A percentile compares a stretch with the other conserved stretches of the same genome.
Conservation (phyloP, 148 eudicot species). For the Dysphania ambrosioides region DNA sequence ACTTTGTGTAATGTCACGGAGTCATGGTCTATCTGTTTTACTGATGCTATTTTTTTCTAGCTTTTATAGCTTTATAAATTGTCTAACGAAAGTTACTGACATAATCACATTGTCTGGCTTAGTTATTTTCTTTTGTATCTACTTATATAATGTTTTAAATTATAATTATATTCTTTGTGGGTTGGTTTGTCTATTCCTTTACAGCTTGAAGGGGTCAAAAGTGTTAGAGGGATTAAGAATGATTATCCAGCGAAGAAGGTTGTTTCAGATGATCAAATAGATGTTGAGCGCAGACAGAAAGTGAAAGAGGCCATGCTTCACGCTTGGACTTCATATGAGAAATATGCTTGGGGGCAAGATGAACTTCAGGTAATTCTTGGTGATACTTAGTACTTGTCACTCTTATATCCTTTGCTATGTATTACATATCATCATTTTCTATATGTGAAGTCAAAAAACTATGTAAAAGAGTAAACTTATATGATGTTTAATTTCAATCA, state of each 20-base stretch:
- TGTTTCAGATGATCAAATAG: conserved; percentile 54
- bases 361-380: conserved; percentile 77
- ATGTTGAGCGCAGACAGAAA: conserved; percentile 64
- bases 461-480: neutral
- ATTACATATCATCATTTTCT: neutral
- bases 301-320: conserved; percentile 98
- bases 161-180: neutral
- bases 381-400: neutral
- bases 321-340: conserved; percentile 98
- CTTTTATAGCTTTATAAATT: neutral
- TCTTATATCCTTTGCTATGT: neutral
- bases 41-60: neutral
- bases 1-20: neutral
- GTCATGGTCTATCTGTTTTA: neutral
- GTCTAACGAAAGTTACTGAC: neutral
- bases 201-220: conserved; percentile 66
- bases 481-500: neutral
- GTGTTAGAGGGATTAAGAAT: conserved; percentile 29
- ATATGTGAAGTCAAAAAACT: neutral
- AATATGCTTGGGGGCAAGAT: conserved; percentile 98
- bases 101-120: neutral
- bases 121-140: neutral
- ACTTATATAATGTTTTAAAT: neutral
- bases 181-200: conserved; percentile 13
- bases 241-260: conserved; percentile 17